Base-by-base conservation (phyloP, 495 filamentous ascomycete species). In the Terfezia claveryi region DNA sequence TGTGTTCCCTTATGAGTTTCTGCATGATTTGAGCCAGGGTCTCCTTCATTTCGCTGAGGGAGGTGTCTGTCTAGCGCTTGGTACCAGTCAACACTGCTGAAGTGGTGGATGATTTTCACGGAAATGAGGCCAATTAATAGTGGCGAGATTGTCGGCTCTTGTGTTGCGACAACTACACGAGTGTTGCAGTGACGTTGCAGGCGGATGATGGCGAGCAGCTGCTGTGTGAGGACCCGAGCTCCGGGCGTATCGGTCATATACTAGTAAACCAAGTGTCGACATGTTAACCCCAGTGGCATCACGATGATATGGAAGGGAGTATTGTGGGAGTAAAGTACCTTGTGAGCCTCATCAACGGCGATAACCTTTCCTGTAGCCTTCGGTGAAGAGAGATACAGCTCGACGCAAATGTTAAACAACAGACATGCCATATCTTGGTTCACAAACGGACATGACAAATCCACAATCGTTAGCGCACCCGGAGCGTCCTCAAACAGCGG, bases 71-170 rank as follows among this genome's bases (percentile, higher is more conserved):
- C 68, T 53, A 88, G 70, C n/a, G 70, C 65, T 0, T 55, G 61
- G 38, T 82, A 66, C 85, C 84, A 89, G 8, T 75, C 75, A 0
- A 83, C 83, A 2, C 76, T 81, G 0, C 73, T 78, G 59, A 88
- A 88, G 12, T 80, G 72, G 63, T 91, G 85, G 0, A 88, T 76
- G 55, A 89, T 74, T 0, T 80, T 83, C 17, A 81, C 69, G n/a
- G 75, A 80, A 64, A 77, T 85, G 8, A 89, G 72, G 56, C 81
- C 81, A 0, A 89, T 69, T 2, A 89, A 73, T 23, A 68, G 66
- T 0, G 77, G 75, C 0, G 80, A 81, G 44, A 89, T 76, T 0
- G 82, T 87, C 0, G 85, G 85, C 58, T 89, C 85, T 61, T 91
- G 82, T 0, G 85, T 89, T 0, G 83, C 77, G 36, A 88, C 80